Conservation (phyloP, 2,329 filamentous ascomycete genomes). For the Madurella mycetomatis region DNA sequence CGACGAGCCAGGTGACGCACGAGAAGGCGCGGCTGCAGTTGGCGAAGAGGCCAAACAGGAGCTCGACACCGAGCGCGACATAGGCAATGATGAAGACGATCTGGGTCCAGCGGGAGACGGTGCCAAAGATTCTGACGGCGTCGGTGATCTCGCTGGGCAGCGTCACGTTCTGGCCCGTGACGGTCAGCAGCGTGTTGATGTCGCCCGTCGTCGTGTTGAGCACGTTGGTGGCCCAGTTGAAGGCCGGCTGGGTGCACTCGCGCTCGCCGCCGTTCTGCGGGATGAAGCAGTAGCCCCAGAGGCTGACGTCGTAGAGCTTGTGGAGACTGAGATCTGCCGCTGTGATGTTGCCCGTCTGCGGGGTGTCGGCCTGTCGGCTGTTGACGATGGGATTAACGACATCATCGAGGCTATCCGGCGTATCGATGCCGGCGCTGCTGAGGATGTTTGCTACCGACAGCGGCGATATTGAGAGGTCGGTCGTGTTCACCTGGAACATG, state of each 20-base stretch:
- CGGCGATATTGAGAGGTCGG: conserved; percentile 50
- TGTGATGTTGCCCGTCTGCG: conserved; percentile 45
- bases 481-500: conserved; percentile 58
- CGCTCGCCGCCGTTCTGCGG: conserved; percentile 50
- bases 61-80: conserved; percentile 62
- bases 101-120: conserved; percentile 76
- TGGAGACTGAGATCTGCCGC: conserved; percentile 58
- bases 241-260: conserved; percentile 66
- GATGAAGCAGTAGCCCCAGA: conserved; percentile 83
- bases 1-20: conserved; percentile 75
- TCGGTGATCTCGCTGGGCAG: conserved; percentile 64
- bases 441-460: conserved; percentile 17
- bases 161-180: conserved; percentile 51
- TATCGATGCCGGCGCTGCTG: conserved; percentile 5
- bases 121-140: conserved; percentile 68
- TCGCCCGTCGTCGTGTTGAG: conserved; percentile 57
- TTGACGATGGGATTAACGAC: background rate
- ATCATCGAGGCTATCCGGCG: background rate
- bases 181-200: conserved; percentile 50
- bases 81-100: conserved; percentile 74
- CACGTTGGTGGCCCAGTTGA: conserved; percentile 72
- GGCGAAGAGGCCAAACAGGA: conserved; percentile 75
- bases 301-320: conserved; percentile 73
- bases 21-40: conserved; percentile 79
- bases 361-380: conserved; percentile 2